These are phyloP conservation scores for Boletus pseudo-olivaceus DNA, from an alignment of 768 basidiomycete genomes.

Conservation along the genomic window DNA sequence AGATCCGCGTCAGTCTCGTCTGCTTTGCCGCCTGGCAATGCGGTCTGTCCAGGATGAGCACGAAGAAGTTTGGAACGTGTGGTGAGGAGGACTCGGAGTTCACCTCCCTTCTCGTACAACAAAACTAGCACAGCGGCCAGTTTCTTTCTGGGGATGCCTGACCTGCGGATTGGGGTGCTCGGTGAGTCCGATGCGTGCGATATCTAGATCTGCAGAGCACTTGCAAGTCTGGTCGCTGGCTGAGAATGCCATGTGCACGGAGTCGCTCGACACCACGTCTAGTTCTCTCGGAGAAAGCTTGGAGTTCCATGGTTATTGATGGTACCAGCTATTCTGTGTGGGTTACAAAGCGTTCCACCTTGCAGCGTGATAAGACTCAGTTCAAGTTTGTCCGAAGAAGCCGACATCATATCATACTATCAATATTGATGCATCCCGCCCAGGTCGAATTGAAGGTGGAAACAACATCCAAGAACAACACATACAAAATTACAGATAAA, in stretches of 20 bases:
- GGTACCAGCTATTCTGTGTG: not conserved
- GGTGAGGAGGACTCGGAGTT: constrained; percentile 75
- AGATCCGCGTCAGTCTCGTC: constrained; percentile 64
- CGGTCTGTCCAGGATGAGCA: constrained; percentile 78
- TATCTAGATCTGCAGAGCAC: constrained; percentile 26
- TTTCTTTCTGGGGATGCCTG: constrained; percentile 36
- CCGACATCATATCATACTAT: no score
- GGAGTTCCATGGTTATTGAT: constrained; percentile 7
- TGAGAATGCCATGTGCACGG: constrained; percentile 17
- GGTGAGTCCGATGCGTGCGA: not conserved
- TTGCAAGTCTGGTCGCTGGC: constrained; percentile 49
- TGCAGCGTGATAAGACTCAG: not conserved
- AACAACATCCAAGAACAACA: constrained; percentile 4
- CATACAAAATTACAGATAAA: constrained; percentile 26
- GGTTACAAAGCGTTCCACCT: not conserved
- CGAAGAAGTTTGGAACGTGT: constrained; percentile 76
- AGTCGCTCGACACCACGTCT: constrained; percentile 41
- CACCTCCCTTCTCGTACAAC: constrained; percentile 66
- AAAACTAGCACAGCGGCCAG: constrained; percentile 78
- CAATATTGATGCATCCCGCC: not conserved
- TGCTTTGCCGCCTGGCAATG: constrained; percentile 77
- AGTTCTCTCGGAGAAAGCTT: constrained; percentile 14
- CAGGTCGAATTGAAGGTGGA: not conserved
- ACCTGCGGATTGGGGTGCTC: constrained; percentile 20
- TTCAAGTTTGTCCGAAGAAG: not conserved